Percentiles rank a stretch among this genome's conserved stretches.
phyloP scores from a whole-genome alignment of 768 basidiomycete genomes.

The Suillus cothurnatus region DNA sequence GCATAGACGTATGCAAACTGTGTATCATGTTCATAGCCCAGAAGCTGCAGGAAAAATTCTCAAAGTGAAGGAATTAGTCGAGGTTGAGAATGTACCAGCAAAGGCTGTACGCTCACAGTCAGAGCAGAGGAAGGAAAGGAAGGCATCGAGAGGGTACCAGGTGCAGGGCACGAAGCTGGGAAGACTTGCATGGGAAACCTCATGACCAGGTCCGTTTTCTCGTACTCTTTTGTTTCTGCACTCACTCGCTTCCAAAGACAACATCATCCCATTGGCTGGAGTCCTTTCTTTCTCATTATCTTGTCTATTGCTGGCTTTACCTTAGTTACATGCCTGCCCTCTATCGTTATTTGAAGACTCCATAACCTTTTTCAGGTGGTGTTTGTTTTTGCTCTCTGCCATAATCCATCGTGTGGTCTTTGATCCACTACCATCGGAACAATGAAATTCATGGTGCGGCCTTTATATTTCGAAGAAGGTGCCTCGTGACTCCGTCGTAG shows the following conservation, averaged over 20 bases:
- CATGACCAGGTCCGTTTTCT: neutral
- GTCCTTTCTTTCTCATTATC: neutral
- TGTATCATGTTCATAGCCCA: constrained; percentile 74
- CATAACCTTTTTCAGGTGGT: neutral
- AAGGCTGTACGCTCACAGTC: constrained; percentile 67
- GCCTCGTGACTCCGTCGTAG: neutral
- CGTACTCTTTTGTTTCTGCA: neutral
- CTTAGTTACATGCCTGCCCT: neutral
- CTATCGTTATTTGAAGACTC: neutral
- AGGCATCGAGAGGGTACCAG: constrained; percentile 67
- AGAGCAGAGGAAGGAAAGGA: constrained; percentile 68
- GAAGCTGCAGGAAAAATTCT: constrained; percentile 87
- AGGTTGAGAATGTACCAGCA: constrained; percentile 82
- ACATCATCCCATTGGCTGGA: neutral
- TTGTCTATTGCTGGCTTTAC: neutral
- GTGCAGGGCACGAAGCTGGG: constrained; percentile 44
- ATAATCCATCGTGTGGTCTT: neutral
- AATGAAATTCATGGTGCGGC: neutral
- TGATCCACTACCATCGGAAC: neutral
- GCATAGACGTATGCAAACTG: constrained; percentile 80
- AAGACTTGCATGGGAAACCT: constrained; percentile 14
- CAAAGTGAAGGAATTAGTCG: constrained; percentile 84
- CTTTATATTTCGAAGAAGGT: neutral
- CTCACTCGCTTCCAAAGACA: neutral
- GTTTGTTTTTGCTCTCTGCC: neutral